Percentiles rank a stretch among this genome's conserved stretches.
phyloP scores from a whole-genome alignment of 306 rosid genomes.

The Dryas octopetala region DNA sequence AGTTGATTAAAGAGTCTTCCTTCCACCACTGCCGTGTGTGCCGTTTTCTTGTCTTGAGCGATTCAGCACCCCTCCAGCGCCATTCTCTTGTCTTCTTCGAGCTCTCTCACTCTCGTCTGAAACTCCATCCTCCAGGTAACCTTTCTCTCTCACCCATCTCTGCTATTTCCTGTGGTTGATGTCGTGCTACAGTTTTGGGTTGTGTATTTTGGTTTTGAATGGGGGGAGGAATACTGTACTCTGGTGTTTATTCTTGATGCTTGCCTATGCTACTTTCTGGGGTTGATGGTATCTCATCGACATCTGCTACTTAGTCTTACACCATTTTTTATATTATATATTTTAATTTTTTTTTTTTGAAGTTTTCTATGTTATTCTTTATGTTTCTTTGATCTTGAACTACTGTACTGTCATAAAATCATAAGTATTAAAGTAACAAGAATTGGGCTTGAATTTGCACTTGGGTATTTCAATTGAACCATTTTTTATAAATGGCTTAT shows the following conservation, averaged over 20 bases:
- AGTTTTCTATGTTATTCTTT: neutral
- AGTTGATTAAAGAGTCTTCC: neutral
- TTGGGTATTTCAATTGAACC: neutral
- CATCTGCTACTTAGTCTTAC: too few species aligned
- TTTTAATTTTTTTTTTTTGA: too few species aligned
- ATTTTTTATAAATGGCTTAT: too few species aligned
- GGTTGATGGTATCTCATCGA: too few species aligned
- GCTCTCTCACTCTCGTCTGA: neutral
- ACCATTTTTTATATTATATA: too few species aligned
- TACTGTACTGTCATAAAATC: neutral
- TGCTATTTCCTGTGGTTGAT: neutral
- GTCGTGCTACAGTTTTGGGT: too few species aligned
- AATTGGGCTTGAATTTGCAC: neutral
- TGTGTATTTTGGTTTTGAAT: too few species aligned
- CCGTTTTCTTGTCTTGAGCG: neutral
- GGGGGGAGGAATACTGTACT: too few species aligned
- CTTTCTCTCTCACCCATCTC: neutral
- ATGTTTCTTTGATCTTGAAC: neutral
- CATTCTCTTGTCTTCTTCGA: neutral
- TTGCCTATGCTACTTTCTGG: too few species aligned
- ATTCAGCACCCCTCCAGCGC: neutral
- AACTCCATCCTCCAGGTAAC: neutral
- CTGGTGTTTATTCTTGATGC: too few species aligned
- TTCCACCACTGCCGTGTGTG: neutral
- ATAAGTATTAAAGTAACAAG: neutral